phyloP scores from a whole-genome alignment of 108 stramenopile species.

The Licmophora abbreviata region DNA sequence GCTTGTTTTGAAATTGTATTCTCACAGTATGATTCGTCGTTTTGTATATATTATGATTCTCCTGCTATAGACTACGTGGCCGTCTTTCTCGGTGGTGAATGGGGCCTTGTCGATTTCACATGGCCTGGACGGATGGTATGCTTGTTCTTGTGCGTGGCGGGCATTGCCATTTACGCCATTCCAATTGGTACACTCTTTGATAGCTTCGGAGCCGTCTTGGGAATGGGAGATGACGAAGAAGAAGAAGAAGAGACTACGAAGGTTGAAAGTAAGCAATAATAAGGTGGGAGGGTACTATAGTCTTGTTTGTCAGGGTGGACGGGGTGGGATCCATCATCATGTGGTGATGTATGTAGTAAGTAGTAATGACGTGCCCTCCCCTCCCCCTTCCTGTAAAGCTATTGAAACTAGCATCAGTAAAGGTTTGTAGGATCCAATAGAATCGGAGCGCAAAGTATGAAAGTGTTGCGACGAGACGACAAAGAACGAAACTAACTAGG shows the following conservation, averaged over 20 bases:
- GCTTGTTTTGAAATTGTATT: constrained; percentile 45
- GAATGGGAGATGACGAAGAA: constrained; percentile 64
- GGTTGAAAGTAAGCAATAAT: constrained; percentile 10
- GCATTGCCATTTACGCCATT: constrained; percentile 84
- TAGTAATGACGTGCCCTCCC: too few relatives aligned
- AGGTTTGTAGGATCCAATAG: too few relatives aligned
- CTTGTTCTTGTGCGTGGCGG: constrained; percentile 70
- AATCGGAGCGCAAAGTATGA: too few relatives aligned
- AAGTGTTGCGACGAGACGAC: too few relatives aligned
- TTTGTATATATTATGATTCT: constrained; percentile 24
- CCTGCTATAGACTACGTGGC: constrained; percentile 76
- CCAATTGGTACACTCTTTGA: constrained; percentile 88
- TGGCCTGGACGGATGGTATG: constrained; percentile 82
- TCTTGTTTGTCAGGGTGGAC: too few relatives aligned
- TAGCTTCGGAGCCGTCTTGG: constrained; percentile 78
- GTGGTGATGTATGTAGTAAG: too few relatives aligned
- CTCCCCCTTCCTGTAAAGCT: too few relatives aligned
- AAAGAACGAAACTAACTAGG: too few relatives aligned
- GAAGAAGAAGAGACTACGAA: constrained; percentile 60
- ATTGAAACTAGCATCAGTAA: too few relatives aligned
- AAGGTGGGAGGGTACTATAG: not conserved
- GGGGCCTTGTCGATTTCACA: constrained; percentile 90
- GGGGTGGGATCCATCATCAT: too few relatives aligned
- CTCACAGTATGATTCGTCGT: constrained; percentile 48
- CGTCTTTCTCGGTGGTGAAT: constrained; percentile 88